Conservation (phyloP, 2,329 filamentous ascomycete genomes). For the Bipolaris cookei region DNA sequence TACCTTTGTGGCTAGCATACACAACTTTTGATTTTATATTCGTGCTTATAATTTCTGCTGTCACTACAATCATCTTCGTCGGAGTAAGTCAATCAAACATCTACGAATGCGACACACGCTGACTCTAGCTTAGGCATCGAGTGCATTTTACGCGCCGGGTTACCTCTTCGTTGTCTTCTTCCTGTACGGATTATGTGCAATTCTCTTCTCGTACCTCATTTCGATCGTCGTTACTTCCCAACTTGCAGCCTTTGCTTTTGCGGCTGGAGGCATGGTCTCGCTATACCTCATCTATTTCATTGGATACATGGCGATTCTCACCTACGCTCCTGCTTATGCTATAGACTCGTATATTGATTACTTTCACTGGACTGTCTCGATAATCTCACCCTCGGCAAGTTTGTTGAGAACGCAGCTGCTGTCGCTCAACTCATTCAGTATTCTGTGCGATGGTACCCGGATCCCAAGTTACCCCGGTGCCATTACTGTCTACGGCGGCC, state of each 20-base stretch:
- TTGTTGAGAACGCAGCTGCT: slow-evolving; percentile 77
- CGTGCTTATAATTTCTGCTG: slow-evolving; percentile 68
- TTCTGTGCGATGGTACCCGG: slow-evolving; percentile 69
- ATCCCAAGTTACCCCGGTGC: slow-evolving; percentile 72
- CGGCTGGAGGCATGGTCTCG: slow-evolving; percentile 73
- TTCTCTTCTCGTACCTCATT: slow-evolving; percentile 77
- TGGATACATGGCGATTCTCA: slow-evolving; percentile 65
- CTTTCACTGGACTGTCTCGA: slow-evolving; percentile 76
- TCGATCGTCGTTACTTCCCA: slow-evolving; percentile 81
- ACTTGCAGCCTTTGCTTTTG: slow-evolving; percentile 82
- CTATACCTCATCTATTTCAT: slow-evolving; percentile 59
- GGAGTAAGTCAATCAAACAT: slow-evolving; percentile 45
- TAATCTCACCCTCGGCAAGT: slow-evolving; percentile 78
- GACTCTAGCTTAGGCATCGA: slow-evolving; percentile 52
- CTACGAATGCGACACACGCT: slow-evolving; percentile 7
- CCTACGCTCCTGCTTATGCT: slow-evolving; percentile 72
- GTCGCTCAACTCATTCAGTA: slow-evolving; percentile 81
- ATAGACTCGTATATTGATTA: slow-evolving; percentile 72
- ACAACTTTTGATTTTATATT: slow-evolving; percentile 79
- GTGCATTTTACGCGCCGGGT: slow-evolving; percentile 76
- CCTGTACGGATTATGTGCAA: slow-evolving; percentile 80
- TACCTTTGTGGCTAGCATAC: slow-evolving; percentile 87
- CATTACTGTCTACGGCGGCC: slow-evolving; percentile 78
- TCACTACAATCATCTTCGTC: slow-evolving; percentile 73
- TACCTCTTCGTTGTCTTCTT: slow-evolving; percentile 84